Percentiles rank a stretch among this genome's conserved stretches.
Evolutionary conservation across 2,329 filamentous ascomycete genomes (phyloP).

Genomic region (Colletotrichum eleusines): DNA sequence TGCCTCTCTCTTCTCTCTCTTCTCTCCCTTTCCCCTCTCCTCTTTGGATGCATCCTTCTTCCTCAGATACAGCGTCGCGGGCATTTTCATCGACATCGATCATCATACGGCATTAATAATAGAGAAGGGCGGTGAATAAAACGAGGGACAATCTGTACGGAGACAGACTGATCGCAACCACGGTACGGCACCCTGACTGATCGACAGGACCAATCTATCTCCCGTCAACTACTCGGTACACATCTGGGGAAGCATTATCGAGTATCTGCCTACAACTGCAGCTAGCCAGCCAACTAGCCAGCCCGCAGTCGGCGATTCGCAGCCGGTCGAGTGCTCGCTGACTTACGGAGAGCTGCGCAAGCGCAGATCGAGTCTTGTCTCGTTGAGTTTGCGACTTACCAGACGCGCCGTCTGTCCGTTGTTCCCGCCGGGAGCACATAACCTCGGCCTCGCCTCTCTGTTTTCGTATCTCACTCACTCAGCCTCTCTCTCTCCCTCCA

Average conservation of each 20-base stretch:
- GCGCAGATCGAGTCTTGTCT: constrained; percentile 19
- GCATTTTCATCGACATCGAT: not conserved
- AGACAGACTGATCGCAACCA: not conserved
- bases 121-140: not conserved
- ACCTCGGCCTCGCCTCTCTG: not conserved
- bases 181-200: not conserved
- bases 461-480: not conserved
- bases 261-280: not conserved
- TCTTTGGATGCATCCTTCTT: not conserved
- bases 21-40: not conserved
- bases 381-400: constrained; percentile 26
- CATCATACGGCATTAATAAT: not conserved
- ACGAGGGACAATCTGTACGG: not conserved
- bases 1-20: not conserved
- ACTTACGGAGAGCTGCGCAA: not conserved
- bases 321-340: not conserved
- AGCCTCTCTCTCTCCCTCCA: not conserved
- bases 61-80: not conserved
- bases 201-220: constrained; percentile 7
- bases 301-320: not conserved
- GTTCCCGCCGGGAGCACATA: not conserved
- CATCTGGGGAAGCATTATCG: constrained; percentile 2
- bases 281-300: not conserved
- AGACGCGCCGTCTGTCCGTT: not conserved
- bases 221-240: not conserved